These are phyloP conservation scores for Endocarpon pusillum DNA, from an alignment of 495 filamentous ascomycete genomes.

Conservation along the genomic window DNA sequence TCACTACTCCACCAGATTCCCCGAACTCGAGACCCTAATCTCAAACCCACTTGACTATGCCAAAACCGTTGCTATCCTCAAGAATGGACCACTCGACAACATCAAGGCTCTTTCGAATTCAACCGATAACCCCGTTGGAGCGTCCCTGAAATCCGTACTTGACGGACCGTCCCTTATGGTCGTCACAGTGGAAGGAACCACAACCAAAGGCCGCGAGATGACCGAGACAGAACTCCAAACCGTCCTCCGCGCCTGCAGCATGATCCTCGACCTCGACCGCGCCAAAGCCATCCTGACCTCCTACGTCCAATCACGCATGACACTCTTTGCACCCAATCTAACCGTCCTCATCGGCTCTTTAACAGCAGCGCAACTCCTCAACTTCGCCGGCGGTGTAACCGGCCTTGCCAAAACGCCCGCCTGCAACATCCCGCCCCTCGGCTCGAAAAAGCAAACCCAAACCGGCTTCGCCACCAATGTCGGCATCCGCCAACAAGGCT, in stretches of 20 bases:
- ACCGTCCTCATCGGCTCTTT: conserved; percentile 84
- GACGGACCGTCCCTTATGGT: conserved; percentile 87
- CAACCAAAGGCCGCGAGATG: conserved; percentile 65
- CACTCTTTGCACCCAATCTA: conserved; percentile 83
- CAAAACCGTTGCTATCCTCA: conserved; percentile 82
- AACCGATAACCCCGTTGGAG: conserved; percentile 55
- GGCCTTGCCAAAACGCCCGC: conserved; percentile 83
- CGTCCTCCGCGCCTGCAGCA: conserved; percentile 66
- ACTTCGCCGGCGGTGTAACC: conserved; percentile 73
- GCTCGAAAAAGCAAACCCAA: conserved; percentile 68
- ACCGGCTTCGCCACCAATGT: conserved; percentile 87
- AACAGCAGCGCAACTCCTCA: conserved; percentile 92
- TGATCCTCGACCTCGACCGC: conserved; percentile 69
- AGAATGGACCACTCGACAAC: conserved; percentile 81
- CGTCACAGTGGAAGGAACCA: conserved; percentile 88
- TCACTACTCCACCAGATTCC: conserved; percentile 86
- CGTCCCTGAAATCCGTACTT: conserved; percentile 58
- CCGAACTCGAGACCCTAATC: conserved; percentile 88
- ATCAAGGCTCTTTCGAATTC: conserved; percentile 59
- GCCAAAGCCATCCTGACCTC: conserved; percentile 79
- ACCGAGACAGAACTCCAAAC: conserved; percentile 53
- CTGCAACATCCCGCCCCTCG: conserved; percentile 80
- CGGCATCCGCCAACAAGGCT: conserved; percentile 82
- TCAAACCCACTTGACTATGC: conserved; percentile 88
- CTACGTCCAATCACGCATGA: conserved; percentile 96